These are phyloP conservation scores for Madurella fahalii DNA, from an alignment of 2,329 filamentous ascomycete genomes.

Conservation along the genomic window DNA sequence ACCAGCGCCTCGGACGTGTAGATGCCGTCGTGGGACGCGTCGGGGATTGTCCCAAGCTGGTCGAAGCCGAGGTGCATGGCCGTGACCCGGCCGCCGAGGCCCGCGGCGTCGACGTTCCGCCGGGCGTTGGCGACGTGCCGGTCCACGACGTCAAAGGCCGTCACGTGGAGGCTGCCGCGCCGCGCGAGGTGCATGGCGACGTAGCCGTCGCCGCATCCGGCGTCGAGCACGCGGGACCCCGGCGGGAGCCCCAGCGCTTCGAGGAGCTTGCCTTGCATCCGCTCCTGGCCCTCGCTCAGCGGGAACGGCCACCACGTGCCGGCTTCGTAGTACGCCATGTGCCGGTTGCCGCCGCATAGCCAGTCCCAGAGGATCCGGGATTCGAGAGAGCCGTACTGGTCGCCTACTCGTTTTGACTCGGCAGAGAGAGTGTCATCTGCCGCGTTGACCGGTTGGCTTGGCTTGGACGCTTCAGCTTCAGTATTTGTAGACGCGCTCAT, in stretches of 20 bases:
- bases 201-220: constrained; percentile 46
- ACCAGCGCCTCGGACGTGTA: constrained; percentile 55
- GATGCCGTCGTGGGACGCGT: constrained; percentile 43
- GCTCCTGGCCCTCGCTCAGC: constrained; percentile 34
- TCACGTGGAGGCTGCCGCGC: constrained; percentile 35
- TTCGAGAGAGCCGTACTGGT: constrained; percentile 43
- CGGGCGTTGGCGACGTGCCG: constrained; percentile 42
- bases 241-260: constrained; percentile 33
- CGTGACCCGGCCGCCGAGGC: constrained; percentile 33
- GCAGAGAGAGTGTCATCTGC: background rate
- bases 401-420: background rate
- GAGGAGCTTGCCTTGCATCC: constrained; percentile 35
- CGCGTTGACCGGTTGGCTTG: background rate
- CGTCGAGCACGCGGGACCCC: constrained; percentile 44
- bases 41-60: constrained; percentile 38
- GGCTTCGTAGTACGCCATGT: constrained; percentile 45
- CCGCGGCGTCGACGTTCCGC: constrained; percentile 34
- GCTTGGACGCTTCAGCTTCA: background rate
- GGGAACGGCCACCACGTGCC: constrained; percentile 46
- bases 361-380: constrained; percentile 39
- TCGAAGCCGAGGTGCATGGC: constrained; percentile 43
- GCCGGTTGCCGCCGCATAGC: constrained; percentile 43
- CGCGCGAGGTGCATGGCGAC: constrained; percentile 47
- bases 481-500: background rate
- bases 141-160: constrained; percentile 46